Percentiles rank a stretch among this genome's conserved stretches.
Evolutionary conservation across 2,329 filamentous ascomycete genomes (phyloP).

Genomic region (Alternaria sp.): DNA sequence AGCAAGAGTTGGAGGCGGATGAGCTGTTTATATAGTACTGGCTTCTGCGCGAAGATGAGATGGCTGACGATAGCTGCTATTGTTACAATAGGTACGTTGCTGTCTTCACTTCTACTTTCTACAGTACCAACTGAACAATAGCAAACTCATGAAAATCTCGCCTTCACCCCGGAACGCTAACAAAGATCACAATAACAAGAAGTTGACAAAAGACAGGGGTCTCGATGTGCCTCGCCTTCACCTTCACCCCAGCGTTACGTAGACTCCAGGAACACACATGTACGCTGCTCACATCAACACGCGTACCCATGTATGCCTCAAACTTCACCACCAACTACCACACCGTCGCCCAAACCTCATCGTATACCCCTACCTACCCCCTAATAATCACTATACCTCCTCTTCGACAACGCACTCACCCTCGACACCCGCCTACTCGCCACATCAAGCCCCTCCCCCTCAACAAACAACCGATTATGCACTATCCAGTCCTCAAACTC

Average conservation of each 20-base stretch:
- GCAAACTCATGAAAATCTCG: too few species aligned
- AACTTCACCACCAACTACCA: too few species aligned
- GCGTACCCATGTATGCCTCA: neutral
- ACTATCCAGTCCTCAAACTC: neutral
- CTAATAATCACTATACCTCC: neutral
- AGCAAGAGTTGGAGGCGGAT: neutral
- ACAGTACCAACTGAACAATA: neutral
- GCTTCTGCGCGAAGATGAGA: neutral
- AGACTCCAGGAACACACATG: neutral
- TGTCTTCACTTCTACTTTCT: neutral
- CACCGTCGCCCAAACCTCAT: neutral
- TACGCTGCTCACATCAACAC: neutral
- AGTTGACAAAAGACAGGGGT: neutral
- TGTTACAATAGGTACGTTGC: neutral
- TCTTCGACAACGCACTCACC: neutral
- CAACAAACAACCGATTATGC: constrained; percentile 5
- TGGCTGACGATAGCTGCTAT: neutral
- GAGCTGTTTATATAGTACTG: neutral
- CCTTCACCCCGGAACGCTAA: neutral
- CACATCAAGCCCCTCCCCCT: neutral
- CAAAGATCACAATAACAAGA: neutral
- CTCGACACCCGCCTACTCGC: neutral
- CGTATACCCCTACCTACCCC: neutral
- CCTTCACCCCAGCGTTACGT: neutral
- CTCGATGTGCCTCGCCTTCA: neutral